These are phyloP conservation scores for Neopestalotiopsis rosae DNA, from an alignment of 2,329 filamentous ascomycete genomes.

Conservation along the genomic window DNA sequence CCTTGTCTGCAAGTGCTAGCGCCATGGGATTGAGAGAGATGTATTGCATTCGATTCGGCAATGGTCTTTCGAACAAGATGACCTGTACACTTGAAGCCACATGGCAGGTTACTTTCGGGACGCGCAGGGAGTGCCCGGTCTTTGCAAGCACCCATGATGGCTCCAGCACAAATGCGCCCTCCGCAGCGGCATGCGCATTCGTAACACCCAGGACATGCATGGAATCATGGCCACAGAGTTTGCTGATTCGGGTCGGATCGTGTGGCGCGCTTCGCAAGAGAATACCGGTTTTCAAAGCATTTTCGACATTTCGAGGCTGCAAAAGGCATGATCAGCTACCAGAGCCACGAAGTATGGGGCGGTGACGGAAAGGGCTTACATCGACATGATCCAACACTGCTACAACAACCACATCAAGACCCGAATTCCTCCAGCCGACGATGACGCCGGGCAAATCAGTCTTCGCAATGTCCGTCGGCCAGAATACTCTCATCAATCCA, in stretches of 20 bases:
- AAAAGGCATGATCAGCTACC: conserved; percentile 32
- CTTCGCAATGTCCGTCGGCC: conserved; percentile 84
- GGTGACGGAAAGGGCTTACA: conserved; percentile 53
- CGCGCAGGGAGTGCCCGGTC: conserved; percentile 52
- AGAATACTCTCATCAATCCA: conserved; percentile 98
- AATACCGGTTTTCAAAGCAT: conserved; percentile 81
- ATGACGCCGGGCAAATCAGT: conserved; percentile 81
- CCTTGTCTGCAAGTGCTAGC: conserved; percentile 80
- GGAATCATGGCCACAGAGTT: conserved; percentile 80
- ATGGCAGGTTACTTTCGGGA: conserved; percentile 78
- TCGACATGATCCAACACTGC: conserved; percentile 90
- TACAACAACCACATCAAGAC: conserved; percentile 87
- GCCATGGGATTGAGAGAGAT: conserved; percentile 90
- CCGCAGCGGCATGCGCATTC: conserved; percentile 62
- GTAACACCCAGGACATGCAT: conserved; percentile 87
- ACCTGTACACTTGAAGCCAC: conserved; percentile 80
- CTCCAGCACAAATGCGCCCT: conserved; percentile 59
- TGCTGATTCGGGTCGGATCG: conserved; percentile 79
- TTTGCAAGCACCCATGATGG: conserved; percentile 72
- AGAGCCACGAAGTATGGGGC: conserved; percentile 21
- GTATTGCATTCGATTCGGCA: conserved; percentile 92
- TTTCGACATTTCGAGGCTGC: conserved; percentile 81
- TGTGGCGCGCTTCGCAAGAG: conserved; percentile 84
- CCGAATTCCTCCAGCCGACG: conserved; percentile 95
- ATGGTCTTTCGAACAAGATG: conserved; percentile 85